Conservation (phyloP, 371 early-diverging fungal species). For the Rhizopus microsporus region DNA sequence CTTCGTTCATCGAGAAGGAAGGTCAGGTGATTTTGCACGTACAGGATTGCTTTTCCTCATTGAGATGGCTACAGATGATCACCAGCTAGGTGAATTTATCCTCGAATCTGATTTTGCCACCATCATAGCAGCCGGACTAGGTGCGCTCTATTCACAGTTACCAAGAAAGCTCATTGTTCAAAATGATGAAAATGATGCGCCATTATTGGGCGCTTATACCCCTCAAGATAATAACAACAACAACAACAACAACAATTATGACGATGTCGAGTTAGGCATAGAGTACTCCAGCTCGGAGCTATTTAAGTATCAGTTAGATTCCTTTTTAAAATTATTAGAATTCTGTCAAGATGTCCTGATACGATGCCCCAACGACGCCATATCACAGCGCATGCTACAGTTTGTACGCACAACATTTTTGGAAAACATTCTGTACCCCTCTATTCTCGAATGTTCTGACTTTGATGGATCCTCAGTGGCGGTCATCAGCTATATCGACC, state of each 20-base stretch:
- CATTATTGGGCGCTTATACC: slow-evolving; percentile 46
- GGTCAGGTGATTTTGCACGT: slow-evolving; percentile 87
- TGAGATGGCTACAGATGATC: slow-evolving; percentile 70
- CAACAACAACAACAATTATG: neutral
- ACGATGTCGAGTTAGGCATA: slow-evolving; percentile 31
- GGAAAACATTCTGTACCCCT: slow-evolving; percentile 84
- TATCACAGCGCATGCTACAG: slow-evolving; percentile 64
- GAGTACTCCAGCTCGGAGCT: slow-evolving; percentile 58
- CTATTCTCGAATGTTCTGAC: slow-evolving; percentile 86
- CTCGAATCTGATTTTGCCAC: slow-evolving; percentile 80
- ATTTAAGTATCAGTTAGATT: slow-evolving; percentile 77
- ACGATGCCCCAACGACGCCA: slow-evolving; percentile 75
- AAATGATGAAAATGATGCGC: slow-evolving; percentile 33
- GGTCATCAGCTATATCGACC: slow-evolving; percentile 84
- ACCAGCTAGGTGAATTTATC: slow-evolving; percentile 77
- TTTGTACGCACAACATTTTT: slow-evolving; percentile 78
- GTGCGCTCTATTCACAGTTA: slow-evolving; percentile 90
- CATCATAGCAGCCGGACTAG: slow-evolving; percentile 83
- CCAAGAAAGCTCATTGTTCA: slow-evolving; percentile 75
- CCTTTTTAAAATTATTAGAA: slow-evolving; percentile 75
- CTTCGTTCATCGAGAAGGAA: slow-evolving; percentile 87
- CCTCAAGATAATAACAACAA: neutral
- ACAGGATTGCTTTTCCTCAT: slow-evolving; percentile 88
- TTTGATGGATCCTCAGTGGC: slow-evolving; percentile 91
- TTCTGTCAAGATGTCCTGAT: slow-evolving; percentile 86